phyloP scores from a whole-genome alignment of 345 rosid genomes.

The Nasturtium officinale region DNA sequence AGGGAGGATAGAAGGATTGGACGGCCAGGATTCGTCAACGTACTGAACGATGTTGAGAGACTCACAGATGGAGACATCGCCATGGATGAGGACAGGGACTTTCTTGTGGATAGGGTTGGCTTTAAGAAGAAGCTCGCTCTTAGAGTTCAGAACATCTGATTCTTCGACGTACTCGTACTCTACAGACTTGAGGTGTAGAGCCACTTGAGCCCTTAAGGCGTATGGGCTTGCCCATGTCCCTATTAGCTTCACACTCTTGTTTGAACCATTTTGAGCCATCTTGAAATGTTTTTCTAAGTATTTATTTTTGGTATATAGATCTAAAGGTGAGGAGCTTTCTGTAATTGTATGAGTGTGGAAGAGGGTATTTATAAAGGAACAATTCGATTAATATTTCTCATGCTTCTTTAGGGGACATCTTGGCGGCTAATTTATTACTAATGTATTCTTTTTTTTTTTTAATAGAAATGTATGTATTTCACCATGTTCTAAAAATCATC shows the following conservation, averaged over 20 bases:
- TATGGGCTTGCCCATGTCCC: conserved; percentile 43
- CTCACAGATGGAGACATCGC: conserved; percentile 61
- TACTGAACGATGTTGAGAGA: conserved; percentile 75
- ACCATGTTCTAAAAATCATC: too few species aligned
- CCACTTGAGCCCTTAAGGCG: conserved; percentile 41
- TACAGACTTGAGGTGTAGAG: conserved; percentile 41
- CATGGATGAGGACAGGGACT: conserved; percentile 74
- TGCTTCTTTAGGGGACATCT: neutral
- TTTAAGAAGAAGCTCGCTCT: conserved; percentile 72
- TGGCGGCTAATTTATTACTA: neutral
- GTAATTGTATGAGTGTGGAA: neutral
- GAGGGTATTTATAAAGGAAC: conserved; percentile 22
- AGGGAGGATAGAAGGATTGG: conserved; percentile 52
- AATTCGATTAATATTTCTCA: neutral
- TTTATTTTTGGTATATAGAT: neutral
- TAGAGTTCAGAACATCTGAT: conserved; percentile 36
- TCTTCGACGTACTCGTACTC: conserved; percentile 38
- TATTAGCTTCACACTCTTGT: conserved; percentile 25
- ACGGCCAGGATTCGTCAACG: conserved; percentile 70
- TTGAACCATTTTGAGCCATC: conserved; percentile 26
- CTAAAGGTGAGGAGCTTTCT: neutral
- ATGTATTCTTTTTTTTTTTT: too few species aligned
- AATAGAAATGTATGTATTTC: too few species aligned
- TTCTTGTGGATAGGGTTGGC: conserved; percentile 84
- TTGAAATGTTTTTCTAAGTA: neutral